These are phyloP conservation scores for Violaceomyces palustris DNA, from an alignment of 1,284 basidiomycete species.

Conservation along the genomic window DNA sequence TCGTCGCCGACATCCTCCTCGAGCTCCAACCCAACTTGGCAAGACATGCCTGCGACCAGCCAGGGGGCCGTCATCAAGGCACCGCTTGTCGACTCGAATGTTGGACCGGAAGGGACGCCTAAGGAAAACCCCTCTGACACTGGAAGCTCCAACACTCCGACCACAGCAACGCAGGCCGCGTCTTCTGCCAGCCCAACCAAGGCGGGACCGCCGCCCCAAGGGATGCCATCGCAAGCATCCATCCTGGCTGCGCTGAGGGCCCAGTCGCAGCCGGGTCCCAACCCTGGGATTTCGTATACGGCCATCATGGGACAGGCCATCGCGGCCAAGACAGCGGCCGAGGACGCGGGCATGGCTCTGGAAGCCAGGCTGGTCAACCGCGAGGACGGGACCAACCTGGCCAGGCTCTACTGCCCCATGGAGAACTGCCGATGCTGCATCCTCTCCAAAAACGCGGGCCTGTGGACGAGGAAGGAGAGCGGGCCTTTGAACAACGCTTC, in stretches of 20 bases:
- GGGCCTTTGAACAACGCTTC: conserved; percentile 36
- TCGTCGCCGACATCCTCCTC: no score
- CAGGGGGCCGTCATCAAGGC: no score
- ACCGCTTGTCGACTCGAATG: no score
- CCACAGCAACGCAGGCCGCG: no score
- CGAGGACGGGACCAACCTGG: conserved; percentile 31
- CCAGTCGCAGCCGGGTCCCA: conserved; percentile 22
- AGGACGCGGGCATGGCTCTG: conserved; percentile 44
- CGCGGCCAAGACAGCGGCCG: conserved; percentile 47
- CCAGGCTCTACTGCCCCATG: conserved; percentile 45
- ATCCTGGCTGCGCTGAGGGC: conserved; percentile 36
- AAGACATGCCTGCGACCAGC: no score
- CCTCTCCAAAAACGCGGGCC: conserved; percentile 28
- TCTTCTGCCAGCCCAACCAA: no score
- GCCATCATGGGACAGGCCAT: conserved; percentile 47
- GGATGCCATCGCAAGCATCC: conserved; percentile 30
- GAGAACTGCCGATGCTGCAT: conserved; percentile 45
- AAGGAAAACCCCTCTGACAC: no score
- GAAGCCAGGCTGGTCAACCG: conserved; percentile 47
- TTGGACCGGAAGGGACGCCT: no score
- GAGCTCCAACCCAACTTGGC: no score
- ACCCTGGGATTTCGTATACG: conserved; percentile 25
- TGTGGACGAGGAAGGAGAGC: conserved; percentile 41
- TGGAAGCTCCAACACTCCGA: no score
- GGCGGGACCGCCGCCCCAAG: conserved; percentile 9